These are phyloP conservation scores for Verticillium klebahnii DNA, from an alignment of 2,329 filamentous ascomycete genomes.

Conservation along the genomic window DNA sequence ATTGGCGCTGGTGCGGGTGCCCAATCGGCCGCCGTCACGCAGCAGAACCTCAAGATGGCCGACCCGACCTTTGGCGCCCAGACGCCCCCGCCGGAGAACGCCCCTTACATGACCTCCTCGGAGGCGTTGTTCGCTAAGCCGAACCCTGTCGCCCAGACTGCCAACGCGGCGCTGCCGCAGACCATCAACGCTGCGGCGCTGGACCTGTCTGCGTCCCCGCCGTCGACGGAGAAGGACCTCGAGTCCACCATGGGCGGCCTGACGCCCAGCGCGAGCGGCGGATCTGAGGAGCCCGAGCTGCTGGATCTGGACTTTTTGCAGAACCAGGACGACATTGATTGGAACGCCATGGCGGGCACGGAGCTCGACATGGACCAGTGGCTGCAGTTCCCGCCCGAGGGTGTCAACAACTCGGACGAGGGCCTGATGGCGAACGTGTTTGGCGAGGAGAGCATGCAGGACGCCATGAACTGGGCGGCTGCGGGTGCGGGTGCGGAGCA, in stretches of 20 bases:
- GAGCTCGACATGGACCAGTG: slow-evolving; percentile 56
- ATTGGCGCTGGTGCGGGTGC: slow-evolving; percentile 34
- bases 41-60: slow-evolving; percentile 19
- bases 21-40: slow-evolving; percentile 29
- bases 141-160: slow-evolving; percentile 6
- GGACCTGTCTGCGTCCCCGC: slow-evolving; percentile 34
- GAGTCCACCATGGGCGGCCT: slow-evolving; percentile 31
- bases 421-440: slow-evolving; percentile 29
- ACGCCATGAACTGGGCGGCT: slow-evolving; percentile 15
- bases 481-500: background rate
- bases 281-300: slow-evolving; percentile 33
- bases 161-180: slow-evolving; percentile 28
- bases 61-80: slow-evolving; percentile 33
- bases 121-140: slow-evolving; percentile 31
- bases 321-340: slow-evolving; percentile 46
- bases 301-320: slow-evolving; percentile 43
- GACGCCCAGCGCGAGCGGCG: slow-evolving; percentile 41
- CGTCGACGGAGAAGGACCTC: slow-evolving; percentile 35
- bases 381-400: slow-evolving; percentile 52
- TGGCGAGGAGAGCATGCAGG: slow-evolving; percentile 14
- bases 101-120: slow-evolving; percentile 36
- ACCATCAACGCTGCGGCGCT: slow-evolving; percentile 31
- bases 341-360: slow-evolving; percentile 46
- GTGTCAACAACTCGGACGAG: slow-evolving; percentile 33
- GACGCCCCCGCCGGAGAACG: slow-evolving; percentile 51